phyloP scores from a whole-genome alignment of 371 early-diverging fungal genomes.

The Mortierella sp. region DNA sequence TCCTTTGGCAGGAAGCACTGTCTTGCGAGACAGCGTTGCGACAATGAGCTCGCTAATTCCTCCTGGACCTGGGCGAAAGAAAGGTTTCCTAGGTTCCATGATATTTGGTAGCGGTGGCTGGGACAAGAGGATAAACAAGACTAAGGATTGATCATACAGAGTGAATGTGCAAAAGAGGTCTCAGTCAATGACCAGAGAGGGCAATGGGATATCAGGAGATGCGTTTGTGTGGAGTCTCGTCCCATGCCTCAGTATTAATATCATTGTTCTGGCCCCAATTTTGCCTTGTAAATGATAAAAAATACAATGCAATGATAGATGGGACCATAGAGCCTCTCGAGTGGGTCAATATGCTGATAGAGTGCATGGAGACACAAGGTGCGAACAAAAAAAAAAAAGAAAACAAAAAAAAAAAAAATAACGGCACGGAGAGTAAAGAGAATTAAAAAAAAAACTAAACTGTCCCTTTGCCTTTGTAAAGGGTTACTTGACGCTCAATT shows the following conservation, averaged over 20 bases:
- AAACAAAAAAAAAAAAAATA: neutral
- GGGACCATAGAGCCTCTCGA: conserved; percentile 7
- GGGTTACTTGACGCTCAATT: conserved; percentile 6
- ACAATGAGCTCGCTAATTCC: conserved; percentile 20
- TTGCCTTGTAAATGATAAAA: neutral
- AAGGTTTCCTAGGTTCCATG: conserved; percentile 27
- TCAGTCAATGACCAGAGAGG: no score
- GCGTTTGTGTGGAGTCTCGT: no score
- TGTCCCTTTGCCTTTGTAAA: neutral
- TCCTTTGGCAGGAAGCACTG: conserved; percentile 5
- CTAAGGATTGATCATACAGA: neutral
- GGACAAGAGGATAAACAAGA: neutral
- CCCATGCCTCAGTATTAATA: neutral
- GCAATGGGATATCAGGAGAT: no score
- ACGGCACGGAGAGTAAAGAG: neutral
- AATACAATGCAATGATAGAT: conserved; percentile 5
- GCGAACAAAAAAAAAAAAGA: conserved; percentile 1
- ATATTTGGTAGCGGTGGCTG: conserved; percentile 9
- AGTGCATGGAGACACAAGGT: conserved; percentile 20
- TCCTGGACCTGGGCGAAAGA: conserved; percentile 38
- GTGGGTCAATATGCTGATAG: conserved; percentile 16
- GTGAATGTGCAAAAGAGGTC: neutral
- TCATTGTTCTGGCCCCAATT: neutral
- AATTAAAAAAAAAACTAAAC: neutral
- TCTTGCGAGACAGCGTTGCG: conserved; percentile 24